phyloP scores from a whole-genome alignment of 768 basidiomycete genomes.

The Russula virescens region DNA sequence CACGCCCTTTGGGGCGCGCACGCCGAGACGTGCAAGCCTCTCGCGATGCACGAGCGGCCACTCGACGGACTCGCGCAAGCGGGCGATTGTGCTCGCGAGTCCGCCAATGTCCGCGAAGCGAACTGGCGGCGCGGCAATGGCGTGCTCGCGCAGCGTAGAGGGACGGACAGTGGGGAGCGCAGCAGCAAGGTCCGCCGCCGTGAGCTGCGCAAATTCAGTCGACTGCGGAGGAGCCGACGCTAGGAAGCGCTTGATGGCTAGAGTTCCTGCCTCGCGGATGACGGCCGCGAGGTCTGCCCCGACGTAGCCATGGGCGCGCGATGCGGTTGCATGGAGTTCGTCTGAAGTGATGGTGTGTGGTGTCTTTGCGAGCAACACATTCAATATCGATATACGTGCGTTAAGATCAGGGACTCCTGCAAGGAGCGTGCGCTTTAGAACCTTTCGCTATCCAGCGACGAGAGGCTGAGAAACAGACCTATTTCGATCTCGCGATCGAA shows the following conservation, averaged over 20 bases:
- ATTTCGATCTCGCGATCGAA: slow-evolving; percentile 97
- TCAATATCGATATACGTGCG: slow-evolving; percentile 79
- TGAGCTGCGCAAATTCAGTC: slow-evolving; percentile 27
- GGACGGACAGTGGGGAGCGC: slow-evolving; percentile 80
- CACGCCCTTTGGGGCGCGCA: slow-evolving; percentile 83
- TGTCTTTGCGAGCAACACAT: slow-evolving; percentile 75
- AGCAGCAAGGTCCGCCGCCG: slow-evolving; percentile 60
- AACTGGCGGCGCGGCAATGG: slow-evolving; percentile 79
- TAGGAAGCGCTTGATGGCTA: slow-evolving; percentile 83
- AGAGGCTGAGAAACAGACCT: slow-evolving; percentile 40
- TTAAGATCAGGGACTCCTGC: slow-evolving; percentile 83
- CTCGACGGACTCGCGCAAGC: slow-evolving; percentile 85
- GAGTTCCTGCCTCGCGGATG: slow-evolving; percentile 87
- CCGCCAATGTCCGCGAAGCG: slow-evolving; percentile 89
- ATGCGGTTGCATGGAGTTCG: slow-evolving; percentile 62
- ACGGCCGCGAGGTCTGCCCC: slow-evolving; percentile 93
- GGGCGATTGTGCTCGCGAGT: slow-evolving; percentile 72
- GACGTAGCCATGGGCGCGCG: slow-evolving; percentile 90
- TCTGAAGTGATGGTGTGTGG: slow-evolving; percentile 62
- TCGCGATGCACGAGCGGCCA: slow-evolving; percentile 91
- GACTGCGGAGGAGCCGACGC: slow-evolving; percentile 28
- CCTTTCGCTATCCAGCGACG: not conserved
- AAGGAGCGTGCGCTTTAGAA: not conserved
- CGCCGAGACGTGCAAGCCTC: slow-evolving; percentile 81
- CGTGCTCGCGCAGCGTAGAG: slow-evolving; percentile 90